Base-by-base conservation (phyloP, 805 yeast genomes). In the Zygosaccharomyces bailii region DNA sequence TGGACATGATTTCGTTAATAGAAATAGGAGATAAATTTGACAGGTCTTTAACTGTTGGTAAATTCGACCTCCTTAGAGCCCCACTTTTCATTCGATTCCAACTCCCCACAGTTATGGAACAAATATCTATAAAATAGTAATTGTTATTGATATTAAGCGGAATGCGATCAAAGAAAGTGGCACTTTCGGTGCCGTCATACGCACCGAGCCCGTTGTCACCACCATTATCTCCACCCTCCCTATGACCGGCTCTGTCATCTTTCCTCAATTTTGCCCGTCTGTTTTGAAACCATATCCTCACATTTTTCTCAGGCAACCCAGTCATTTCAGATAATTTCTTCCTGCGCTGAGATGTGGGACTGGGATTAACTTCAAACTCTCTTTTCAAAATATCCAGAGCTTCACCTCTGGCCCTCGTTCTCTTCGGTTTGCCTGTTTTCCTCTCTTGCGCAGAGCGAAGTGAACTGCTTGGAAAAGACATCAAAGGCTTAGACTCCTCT, bases 281-380 rank as follows among this genome's bases (percentile, higher is more conserved):
- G 61, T 88, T 88, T 63, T 89, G 97, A 58, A 87, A 89, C 96
- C 96, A 89, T 34, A 89, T 89, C 44, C 96, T 74, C 2, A 89
- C 96, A 10, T 90, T 86, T 50, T 93, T 76, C 55, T 89, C 96
- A 10, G 89, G 78, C 86, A 88, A 82, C 14, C 83, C 85, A 1
- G 95, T 85, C 48, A 74, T 73, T 2, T 75, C 79, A 31, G 93
- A 80, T 30, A 89, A 79, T 23, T 72, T 75, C 56, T 82, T 82
- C 32, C 96, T 70, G 44, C 76, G 75, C 32, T 82, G 82, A 0
- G 90, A 80, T 23, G 79, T 72, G 0, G 96, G 96, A 53, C 84
- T 86, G 23, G 86, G 84, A 53, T 86, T 86, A 41, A 68, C 70
- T 41, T 75, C 76, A 60, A 86, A 89, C 59, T 85, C 95, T 23